A percentile compares a stretch with the other conserved stretches of the same genome.
phyloP scores from a whole-genome alignment of 306 rosid genomes.

The Quercus dentata region DNA sequence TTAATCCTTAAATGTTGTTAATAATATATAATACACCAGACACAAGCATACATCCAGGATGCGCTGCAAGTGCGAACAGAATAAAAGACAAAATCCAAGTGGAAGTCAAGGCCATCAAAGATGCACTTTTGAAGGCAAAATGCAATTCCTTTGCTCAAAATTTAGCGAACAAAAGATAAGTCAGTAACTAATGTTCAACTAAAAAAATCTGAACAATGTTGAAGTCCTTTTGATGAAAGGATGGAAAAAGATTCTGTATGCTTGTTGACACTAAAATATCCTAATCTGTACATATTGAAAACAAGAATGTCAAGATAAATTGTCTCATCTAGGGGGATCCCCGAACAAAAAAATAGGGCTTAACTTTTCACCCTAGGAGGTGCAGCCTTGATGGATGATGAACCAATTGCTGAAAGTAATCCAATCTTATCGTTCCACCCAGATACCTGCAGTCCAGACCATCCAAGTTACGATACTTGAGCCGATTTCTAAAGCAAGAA shows the following conservation, averaged over 20 bases:
- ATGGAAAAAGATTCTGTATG: conserved; percentile 49
- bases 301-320: conserved; percentile 42
- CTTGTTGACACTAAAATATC: conserved; percentile 65
- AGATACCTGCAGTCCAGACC: conserved; percentile 22
- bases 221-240: conserved; percentile 25
- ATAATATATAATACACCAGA: background rate
- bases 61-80: background rate
- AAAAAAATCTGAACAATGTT: conserved; percentile 24
- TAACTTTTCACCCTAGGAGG: conserved; percentile 34
- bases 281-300: conserved; percentile 76
- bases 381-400: conserved; percentile 46
- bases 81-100: background rate
- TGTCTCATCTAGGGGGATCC: conserved; percentile 46
- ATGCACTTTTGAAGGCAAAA: background rate
- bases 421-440: conserved; percentile 37
- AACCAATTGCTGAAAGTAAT: conserved; percentile 31
- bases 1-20: background rate
- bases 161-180: conserved; percentile 29
- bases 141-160: conserved; percentile 20
- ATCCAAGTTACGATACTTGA: conserved; percentile 17
- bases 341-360: conserved; percentile 54
- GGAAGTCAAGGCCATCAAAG: background rate
- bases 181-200: conserved; percentile 35
- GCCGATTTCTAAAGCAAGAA: conserved; percentile 9
- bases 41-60: background rate